These are phyloP conservation scores for Verticillium albo-atrum DNA, from an alignment of 2,329 filamentous ascomycete genomes.

Conservation along the genomic window DNA sequence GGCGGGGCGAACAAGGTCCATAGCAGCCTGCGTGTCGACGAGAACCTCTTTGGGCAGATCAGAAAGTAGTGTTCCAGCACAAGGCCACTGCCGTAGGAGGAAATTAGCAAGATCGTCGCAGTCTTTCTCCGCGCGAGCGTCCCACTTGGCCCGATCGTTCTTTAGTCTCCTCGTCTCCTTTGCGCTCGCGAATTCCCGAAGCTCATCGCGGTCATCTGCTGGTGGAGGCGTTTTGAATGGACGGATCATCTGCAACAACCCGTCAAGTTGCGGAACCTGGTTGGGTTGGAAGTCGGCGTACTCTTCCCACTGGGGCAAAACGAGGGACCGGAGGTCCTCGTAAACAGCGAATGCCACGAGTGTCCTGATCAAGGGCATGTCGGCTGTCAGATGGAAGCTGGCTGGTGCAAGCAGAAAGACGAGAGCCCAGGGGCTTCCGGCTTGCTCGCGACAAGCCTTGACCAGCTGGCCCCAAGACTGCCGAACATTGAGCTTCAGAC, in stretches of 20 bases:
- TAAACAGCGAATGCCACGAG: constrained; percentile 40
- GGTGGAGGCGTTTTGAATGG: constrained; percentile 22
- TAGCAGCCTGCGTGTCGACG: constrained; percentile 31
- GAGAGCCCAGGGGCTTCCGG: constrained; percentile 25
- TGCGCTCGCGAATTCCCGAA: constrained; percentile 17
- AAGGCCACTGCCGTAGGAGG: constrained; percentile 42
- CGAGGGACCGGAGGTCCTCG: constrained; percentile 29
- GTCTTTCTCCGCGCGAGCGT: constrained; percentile 23
- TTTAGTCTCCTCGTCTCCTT: constrained; percentile 26
- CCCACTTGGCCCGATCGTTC: constrained; percentile 21
- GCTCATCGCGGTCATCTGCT: constrained; percentile 16
- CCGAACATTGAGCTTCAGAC: constrained; percentile 28
- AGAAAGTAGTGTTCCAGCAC: constrained; percentile 22
- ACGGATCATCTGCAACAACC: constrained; percentile 25
- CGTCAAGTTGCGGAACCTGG: constrained; percentile 24
- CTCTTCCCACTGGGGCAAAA: constrained; percentile 27
- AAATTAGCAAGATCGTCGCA: constrained; percentile 31
- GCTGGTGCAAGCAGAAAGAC: constrained; percentile 42
- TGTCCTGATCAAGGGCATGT: constrained; percentile 35
- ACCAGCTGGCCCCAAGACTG: constrained; percentile 39
- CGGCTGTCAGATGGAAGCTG: constrained; percentile 30
- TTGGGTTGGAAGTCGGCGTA: constrained; percentile 29
- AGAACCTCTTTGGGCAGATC: constrained; percentile 20
- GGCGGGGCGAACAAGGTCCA: constrained; percentile 34
- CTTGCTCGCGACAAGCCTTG: constrained; percentile 23